Percentiles rank a stretch among this genome's conserved stretches.
Evolutionary conservation across 179 eudicot species (phyloP).

Genomic region (Patellifolia procumbens): DNA sequence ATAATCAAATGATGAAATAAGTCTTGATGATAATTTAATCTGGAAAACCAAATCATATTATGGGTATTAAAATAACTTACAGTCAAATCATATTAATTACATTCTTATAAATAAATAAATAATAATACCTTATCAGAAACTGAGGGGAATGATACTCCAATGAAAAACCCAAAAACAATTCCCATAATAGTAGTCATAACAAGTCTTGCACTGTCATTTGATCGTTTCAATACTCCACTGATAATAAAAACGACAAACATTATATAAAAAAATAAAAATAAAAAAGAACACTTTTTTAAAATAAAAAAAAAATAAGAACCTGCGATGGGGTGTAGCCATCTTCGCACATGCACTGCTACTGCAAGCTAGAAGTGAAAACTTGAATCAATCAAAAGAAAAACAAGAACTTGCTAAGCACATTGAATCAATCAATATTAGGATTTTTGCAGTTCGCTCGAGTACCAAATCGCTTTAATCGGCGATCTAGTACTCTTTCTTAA

Average conservation of each 20-base stretch:
- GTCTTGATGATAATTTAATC: conserved; percentile 68
- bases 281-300: neutral
- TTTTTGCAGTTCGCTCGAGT: conserved; percentile 12
- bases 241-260: conserved; percentile 24
- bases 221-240: conserved; percentile 68
- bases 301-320: conserved; percentile 39
- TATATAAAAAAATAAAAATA: neutral
- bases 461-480: conserved; percentile 13
- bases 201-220: conserved; percentile 67
- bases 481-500: conserved; percentile 25
- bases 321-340: conserved; percentile 76
- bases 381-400: too few relatives aligned
- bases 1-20: conserved; percentile 54
- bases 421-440: neutral
- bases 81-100: conserved; percentile 4
- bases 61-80: neutral
- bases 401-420: conserved; percentile 24
- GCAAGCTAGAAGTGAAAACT: too few relatives aligned
- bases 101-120: neutral
- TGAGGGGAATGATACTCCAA: conserved; percentile 84
- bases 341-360: too few relatives aligned
- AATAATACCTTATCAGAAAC: conserved; percentile 63
- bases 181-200: conserved; percentile 70
- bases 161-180: conserved; percentile 80
- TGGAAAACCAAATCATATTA: conserved; percentile 37